Evolutionary conservation across 371 early-diverging fungal genomes (phyloP), one percentile per base, ranked within the genome.

Genomic region (Apophysomyces elegans): DNA sequence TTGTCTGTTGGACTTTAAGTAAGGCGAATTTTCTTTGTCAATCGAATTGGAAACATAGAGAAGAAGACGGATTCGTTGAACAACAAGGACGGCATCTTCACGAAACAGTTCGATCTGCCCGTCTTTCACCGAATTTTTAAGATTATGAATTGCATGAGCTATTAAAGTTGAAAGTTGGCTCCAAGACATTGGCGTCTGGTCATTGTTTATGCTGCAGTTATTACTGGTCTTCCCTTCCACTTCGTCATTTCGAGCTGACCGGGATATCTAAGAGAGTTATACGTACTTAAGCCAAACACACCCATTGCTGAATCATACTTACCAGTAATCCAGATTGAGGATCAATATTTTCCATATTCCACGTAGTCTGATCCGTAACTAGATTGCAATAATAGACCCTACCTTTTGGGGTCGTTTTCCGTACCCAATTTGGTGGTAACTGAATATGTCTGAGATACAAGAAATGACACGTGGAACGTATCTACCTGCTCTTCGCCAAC

Each of bases 51-150:
- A 85, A 36, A 92, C 85, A 35, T 88, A 88, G 46, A 97, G 84
- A 84, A 97, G 83, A 14, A 90, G 84, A 16, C 94, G 90, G 58
- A 96, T 90, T 21, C 92, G 87, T 14, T 90, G 86, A 6, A 95
- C 91, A 16, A 96, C 86, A 13, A 74, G 59, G 5, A 69, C 67
- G 0, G 77, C 68, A 8, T 78, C 74, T 57, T 74, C 66, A 0
- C 61, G 61, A 45, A 76, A 66, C 6, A 65, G 43, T 4, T 37
- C 37, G 8, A 21, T 58, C 8, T 78, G 73, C 8, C 81, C 76
- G 58, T 73, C 86, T 61, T 88, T 88, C 13, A 89, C 88, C 0
- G 92, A 84, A 37, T 79, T 67, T 63, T 88, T 87, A 38, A 94
- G 83, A 32, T 86, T 81, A 56, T 88, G 83, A 39, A 93, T 85